Evolutionary conservation across 306 rosid species (phyloP).

Genomic region (Sicyos baderoa): DNA sequence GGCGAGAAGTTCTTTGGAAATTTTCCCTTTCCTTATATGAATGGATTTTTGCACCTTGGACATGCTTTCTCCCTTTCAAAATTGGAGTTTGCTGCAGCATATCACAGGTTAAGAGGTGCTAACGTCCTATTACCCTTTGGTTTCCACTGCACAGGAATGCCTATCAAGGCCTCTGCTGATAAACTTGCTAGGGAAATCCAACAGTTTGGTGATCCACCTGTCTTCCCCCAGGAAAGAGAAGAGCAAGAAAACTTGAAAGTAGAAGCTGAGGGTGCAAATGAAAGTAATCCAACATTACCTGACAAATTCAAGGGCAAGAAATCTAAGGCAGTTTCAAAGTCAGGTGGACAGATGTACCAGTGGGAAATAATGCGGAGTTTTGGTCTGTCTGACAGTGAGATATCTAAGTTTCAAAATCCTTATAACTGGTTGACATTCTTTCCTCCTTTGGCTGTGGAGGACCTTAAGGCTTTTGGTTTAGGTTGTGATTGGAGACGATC

Average conservation of each 20-base stretch:
- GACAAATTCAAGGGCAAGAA: slow-evolving; percentile 82
- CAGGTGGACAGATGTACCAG: slow-evolving; percentile 63
- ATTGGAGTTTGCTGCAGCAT: slow-evolving; percentile 81
- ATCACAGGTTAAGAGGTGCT: slow-evolving; percentile 73
- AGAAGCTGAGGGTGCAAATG: slow-evolving; percentile 28
- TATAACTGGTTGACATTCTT: slow-evolving; percentile 73
- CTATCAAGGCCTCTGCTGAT: slow-evolving; percentile 92
- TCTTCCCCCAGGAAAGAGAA: slow-evolving; percentile 40
- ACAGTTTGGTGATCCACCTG: slow-evolving; percentile 62
- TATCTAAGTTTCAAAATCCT: slow-evolving; percentile 64
- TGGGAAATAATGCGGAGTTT: slow-evolving; percentile 96
- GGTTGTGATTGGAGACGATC: slow-evolving; percentile 96
- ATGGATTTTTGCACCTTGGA: slow-evolving; percentile 77
- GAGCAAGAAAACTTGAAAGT: slow-evolving; percentile 30
- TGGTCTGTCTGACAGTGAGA: slow-evolving; percentile 67
- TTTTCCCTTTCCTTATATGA: slow-evolving; percentile 90
- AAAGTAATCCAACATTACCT: slow-evolving; percentile 31
- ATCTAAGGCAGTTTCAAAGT: slow-evolving; percentile 67
- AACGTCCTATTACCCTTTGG: slow-evolving; percentile 79
- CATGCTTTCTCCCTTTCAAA: slow-evolving; percentile 76
- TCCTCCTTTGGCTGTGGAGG: slow-evolving; percentile 86
- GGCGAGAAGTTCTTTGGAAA: slow-evolving; percentile 86
- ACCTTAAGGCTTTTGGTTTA: slow-evolving; percentile 80
- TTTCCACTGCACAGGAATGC: slow-evolving; percentile 98
- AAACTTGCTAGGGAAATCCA: slow-evolving; percentile 73